Evolutionary conservation across 1,139 yeast species (phyloP).

Genomic region (Citeromyces hawaiiensis): DNA sequence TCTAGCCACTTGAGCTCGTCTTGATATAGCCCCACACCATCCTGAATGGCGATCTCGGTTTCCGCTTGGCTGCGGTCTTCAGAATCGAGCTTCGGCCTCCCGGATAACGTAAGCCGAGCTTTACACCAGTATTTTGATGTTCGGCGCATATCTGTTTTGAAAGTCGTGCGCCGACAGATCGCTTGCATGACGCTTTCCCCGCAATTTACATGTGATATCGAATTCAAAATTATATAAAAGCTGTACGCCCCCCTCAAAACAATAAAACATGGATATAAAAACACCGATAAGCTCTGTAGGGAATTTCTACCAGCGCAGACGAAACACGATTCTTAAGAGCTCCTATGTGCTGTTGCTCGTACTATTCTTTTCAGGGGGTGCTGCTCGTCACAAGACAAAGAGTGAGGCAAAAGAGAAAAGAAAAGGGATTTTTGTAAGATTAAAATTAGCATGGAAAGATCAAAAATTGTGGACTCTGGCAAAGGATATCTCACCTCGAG

Average conservation of each 20-base stretch:
- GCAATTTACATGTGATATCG: conserved; percentile 1
- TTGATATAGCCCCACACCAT: conserved; percentile 55
- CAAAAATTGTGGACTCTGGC: conserved; percentile 10
- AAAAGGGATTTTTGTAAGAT: conserved; percentile 2
- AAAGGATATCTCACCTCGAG: conserved; percentile 7
- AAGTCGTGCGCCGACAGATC: not conserved
- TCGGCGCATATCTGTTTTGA: not conserved
- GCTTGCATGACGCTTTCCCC: conserved; percentile 1
- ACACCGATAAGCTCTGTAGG: not conserved
- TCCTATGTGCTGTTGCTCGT: conserved; percentile 30
- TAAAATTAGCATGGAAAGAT: conserved; percentile 6
- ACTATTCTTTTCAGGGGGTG: conserved; percentile 12
- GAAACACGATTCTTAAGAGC: conserved; percentile 33
- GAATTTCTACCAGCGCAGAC: conserved; percentile 16
- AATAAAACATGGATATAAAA: not conserved
- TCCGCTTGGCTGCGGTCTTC: conserved; percentile 15
- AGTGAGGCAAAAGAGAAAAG: conserved; percentile 1
- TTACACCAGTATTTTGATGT: conserved; percentile 21
- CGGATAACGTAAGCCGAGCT: conserved; percentile 23
- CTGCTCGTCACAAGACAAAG: conserved; percentile 3
- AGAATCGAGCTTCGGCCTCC: conserved; percentile 27
- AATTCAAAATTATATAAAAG: too few relatives aligned
- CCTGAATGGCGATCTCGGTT: conserved; percentile 31
- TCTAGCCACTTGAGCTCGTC: conserved; percentile 50
- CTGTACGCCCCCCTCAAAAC: not conserved